phyloP scores from a whole-genome alignment of 1,284 basidiomycete genomes.

The Erythrobasidium hasegawianum region DNA sequence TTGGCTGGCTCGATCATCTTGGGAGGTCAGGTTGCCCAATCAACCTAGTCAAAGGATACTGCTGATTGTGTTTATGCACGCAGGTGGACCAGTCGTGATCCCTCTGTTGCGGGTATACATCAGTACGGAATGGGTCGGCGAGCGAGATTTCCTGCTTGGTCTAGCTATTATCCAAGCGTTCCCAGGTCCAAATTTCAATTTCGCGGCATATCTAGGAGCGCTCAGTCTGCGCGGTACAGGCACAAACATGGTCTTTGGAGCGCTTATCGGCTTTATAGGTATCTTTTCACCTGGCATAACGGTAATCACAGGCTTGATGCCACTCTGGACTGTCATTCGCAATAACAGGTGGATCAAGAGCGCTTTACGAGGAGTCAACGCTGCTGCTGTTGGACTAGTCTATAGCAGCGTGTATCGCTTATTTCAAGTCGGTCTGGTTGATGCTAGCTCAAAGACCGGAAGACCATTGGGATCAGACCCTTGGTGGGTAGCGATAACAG shows the following conservation, averaged over 20 bases:
- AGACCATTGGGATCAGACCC: too few relatives aligned
- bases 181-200: conserved; percentile 60
- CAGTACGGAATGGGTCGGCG: conserved; percentile 56
- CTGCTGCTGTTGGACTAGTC: conserved; percentile 58
- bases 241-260: conserved; percentile 51
- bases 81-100: conserved; percentile 58
- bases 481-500: too few relatives aligned
- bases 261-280: conserved; percentile 55
- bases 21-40: conserved; percentile 48
- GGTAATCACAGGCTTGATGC: conserved; percentile 56
- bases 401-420: conserved; percentile 58
- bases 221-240: conserved; percentile 48
- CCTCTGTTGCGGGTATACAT: conserved; percentile 59
- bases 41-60: too few relatives aligned
- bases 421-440: conserved; percentile 43
- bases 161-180: conserved; percentile 55
- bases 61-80: conserved; percentile 39
- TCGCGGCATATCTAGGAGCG: conserved; percentile 58
- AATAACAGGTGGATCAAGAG: conserved; percentile 51
- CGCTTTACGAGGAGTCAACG: conserved; percentile 57
- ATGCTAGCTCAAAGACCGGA: too few relatives aligned
- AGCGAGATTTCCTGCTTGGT: conserved; percentile 59
- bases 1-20: conserved; percentile 58
- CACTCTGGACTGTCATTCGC: conserved; percentile 55
- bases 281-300: conserved; percentile 58